Evolutionary conservation across 495 filamentous ascomycete genomes (phyloP).

Genomic region (Hypoxylon fuscum): DNA sequence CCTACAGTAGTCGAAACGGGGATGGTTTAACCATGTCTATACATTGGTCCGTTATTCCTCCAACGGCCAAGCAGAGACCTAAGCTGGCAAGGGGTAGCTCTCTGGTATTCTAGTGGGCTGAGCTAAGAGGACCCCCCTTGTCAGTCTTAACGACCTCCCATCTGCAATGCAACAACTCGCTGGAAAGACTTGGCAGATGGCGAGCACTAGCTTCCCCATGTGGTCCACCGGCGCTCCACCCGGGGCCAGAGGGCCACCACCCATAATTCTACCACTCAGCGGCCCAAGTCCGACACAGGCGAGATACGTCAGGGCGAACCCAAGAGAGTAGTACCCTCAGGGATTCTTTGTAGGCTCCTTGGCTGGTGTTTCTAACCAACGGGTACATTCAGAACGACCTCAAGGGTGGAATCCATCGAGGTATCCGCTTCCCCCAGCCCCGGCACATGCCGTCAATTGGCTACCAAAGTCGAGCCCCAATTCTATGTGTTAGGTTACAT

Average conservation of each 20-base stretch:
- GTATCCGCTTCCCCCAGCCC: slow-evolving; percentile 39
- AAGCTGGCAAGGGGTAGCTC: slow-evolving; percentile 21
- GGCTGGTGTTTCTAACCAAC: slow-evolving; percentile 6
- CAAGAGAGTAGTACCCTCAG: slow-evolving; percentile 18
- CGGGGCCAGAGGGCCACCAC: slow-evolving; percentile 7
- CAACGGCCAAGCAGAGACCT: slow-evolving; percentile 27
- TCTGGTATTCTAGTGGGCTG: slow-evolving; percentile 23
- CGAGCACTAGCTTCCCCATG: slow-evolving; percentile 36
- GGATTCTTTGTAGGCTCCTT: slow-evolving; percentile 10
- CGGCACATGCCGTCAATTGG: slow-evolving; percentile 34
- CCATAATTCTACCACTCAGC: slow-evolving; percentile 24
- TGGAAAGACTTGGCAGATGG: slow-evolving; percentile 36
- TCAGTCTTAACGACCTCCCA: slow-evolving; percentile 17
- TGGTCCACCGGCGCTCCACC: slow-evolving; percentile 30
- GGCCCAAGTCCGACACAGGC: slow-evolving; percentile 2
- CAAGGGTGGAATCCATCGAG: slow-evolving; percentile 16
- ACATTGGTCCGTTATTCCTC: slow-evolving; percentile 15
- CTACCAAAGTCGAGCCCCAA: slow-evolving; percentile 25
- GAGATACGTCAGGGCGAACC: slow-evolving; percentile 35
- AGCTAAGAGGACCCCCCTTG: slow-evolving; percentile 3
- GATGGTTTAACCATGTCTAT: slow-evolving; percentile 27
- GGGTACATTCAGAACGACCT: slow-evolving; percentile 15
- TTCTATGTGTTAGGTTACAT: slow-evolving; percentile 32
- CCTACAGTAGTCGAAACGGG: slow-evolving; percentile 38
- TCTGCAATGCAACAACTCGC: slow-evolving; percentile 14